Percentiles rank a stretch among this genome's conserved stretches.
phyloP scores from a whole-genome alignment of 1,284 basidiomycete species.

The Leccinum griseonigrum region DNA sequence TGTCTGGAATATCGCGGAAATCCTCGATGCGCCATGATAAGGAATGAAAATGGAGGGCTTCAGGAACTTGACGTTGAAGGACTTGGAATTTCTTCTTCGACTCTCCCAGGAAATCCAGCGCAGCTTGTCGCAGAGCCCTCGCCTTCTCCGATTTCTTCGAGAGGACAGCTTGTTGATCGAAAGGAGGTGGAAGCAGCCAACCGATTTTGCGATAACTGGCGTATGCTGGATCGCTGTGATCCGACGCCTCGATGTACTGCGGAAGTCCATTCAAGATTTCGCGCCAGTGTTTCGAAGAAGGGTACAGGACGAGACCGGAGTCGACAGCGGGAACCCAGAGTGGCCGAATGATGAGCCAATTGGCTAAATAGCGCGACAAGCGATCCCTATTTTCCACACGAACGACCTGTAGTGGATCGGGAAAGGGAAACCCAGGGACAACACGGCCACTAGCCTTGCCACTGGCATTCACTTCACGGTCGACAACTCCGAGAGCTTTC shows the following conservation, averaged over 20 bases:
- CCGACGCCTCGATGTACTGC: not conserved
- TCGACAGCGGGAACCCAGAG: not conserved
- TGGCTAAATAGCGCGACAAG: not conserved
- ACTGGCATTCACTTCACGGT: not conserved
- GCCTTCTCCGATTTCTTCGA: not conserved
- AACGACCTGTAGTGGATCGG: not conserved
- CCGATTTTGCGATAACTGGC: not conserved
- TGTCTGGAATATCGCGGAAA: not conserved
- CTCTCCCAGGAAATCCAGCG: not conserved
- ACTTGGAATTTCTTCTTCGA: not conserved
- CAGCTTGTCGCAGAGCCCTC: not conserved
- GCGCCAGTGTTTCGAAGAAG: not conserved
- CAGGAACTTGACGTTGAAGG: not conserved
- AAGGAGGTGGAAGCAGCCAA: not conserved
- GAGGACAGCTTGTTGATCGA: not conserved
- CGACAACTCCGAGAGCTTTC: too few relatives aligned
- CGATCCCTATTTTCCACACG: not conserved
- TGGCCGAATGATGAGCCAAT: not conserved
- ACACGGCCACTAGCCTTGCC: too few relatives aligned
- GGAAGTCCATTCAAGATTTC: not conserved
- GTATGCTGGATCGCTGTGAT: not conserved
- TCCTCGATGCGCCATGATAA: not conserved
- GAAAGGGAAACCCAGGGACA: not conserved
- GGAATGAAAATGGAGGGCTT: not conserved
- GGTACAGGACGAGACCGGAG: not conserved